Evolutionary conservation across 768 basidiomycete species (phyloP), one percentile per base, ranked within the genome.

Genomic region (Tulasnella sp.): DNA sequence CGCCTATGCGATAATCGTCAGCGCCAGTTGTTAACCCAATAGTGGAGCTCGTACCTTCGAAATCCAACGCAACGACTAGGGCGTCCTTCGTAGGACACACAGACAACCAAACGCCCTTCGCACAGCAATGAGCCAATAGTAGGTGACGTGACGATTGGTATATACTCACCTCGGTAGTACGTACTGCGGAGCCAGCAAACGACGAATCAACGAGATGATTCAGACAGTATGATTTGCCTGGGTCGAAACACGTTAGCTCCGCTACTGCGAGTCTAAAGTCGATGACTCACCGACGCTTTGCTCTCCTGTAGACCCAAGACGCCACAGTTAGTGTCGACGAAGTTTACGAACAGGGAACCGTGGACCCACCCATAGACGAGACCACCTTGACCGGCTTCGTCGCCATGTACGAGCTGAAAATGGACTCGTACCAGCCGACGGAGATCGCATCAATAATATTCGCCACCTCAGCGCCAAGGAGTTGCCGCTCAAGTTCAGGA

Each of bases 131-230:
- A 46, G 37, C 4, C 15, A 9, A 45, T 17, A 17, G 3, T 14
- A 23, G 11, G 12, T 21, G 19, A 40, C 9, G 11, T 3, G 36
- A 15, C 6, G 15, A 5, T 19, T n/a, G 27, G 21, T 31, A 7
- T n/a, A n/a, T n/a, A n/a, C 21, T 32, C 42, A 63, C 63, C 55
- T 63, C 63, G 6, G 63, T 64, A 27, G 56, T 61, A 7, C 78
- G 69, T 78, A 82, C 80, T 0, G 80, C 81, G 7, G 74, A 77
- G 0, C 81, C 81, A 6, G 79, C 79, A 61, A 83, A 82, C 0
- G 81, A 82, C 0, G 80, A 79, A 61, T 82, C 81, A 0, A 72
- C 74, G 4, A 83, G 69, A 60, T 82, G 81, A 50, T 82, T 81
- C 35, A 82, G 64, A 0, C 75, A 68, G 52, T 74, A 82, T 50